These are phyloP conservation scores for Pleurotus cornucopiae DNA, from an alignment of 768 basidiomycete genomes.

Conservation along the genomic window DNA sequence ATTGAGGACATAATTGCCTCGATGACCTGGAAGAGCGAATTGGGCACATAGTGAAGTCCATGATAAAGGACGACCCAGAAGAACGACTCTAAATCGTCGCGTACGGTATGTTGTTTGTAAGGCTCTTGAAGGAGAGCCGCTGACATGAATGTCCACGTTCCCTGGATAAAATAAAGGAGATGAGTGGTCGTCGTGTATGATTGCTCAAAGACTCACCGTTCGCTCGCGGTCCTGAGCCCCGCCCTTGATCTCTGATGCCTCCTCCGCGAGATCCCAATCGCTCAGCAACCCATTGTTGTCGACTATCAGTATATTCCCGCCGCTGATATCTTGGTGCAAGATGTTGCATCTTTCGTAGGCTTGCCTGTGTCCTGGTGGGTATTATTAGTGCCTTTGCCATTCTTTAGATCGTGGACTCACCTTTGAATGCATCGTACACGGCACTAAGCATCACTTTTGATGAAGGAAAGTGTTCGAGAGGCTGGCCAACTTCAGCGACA, in stretches of 20 bases:
- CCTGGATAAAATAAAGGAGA: conserved; percentile 14
- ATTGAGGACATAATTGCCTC: not conserved
- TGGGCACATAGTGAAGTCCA: conserved; percentile 10
- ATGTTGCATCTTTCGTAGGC: conserved; percentile 2
- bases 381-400: no score
- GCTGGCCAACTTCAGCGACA: not conserved
- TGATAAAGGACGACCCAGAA: conserved; percentile 16
- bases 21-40: not conserved
- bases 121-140: conserved; percentile 14
- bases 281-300: conserved; percentile 6
- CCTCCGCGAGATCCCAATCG: conserved; percentile 9
- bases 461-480: not conserved
- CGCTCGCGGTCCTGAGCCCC: not conserved
- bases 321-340: conserved; percentile 11
- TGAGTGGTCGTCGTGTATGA: not conserved
- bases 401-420: not conserved
- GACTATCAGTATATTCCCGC: conserved; percentile 8
- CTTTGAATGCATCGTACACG: conserved; percentile 15
- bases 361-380: conserved; percentile 3
- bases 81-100: conserved; percentile 29
- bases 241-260: not conserved
- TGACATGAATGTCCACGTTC: conserved; percentile 30
- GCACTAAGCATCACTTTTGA: conserved; percentile 5
- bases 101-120: conserved; percentile 15
- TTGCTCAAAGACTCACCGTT: not conserved